phyloP scores from a whole-genome alignment of 2,329 filamentous ascomycete species.

The Nemania diffusa region DNA sequence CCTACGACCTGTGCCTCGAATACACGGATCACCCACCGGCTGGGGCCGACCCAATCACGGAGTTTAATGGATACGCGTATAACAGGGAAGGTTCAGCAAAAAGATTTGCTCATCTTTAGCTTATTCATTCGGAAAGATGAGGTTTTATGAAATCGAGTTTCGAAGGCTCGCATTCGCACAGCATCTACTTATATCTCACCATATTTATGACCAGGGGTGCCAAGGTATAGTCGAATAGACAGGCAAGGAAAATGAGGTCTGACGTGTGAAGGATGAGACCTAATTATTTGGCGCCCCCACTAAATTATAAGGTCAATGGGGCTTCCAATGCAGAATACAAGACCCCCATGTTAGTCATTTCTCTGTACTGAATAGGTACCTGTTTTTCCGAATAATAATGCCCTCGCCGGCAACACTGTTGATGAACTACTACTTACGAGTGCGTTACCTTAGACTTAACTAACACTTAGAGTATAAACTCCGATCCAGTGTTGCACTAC shows the following conservation, averaged over 20 bases:
- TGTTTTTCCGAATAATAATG: too few relatives aligned
- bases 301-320: not conserved
- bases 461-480: not conserved
- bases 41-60: not conserved
- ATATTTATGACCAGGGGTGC: not conserved
- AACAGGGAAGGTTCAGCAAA: not conserved
- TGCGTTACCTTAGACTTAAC: not conserved
- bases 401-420: not conserved
- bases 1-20: too few relatives aligned
- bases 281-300: not conserved
- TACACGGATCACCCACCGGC: not conserved
- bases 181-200: not conserved
- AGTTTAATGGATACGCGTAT: not conserved
- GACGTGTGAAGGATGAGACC: not conserved
- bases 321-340: too few relatives aligned
- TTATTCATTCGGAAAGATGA: not conserved
- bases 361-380: too few relatives aligned
- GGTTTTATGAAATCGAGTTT: not conserved
- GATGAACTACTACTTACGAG: not conserved
- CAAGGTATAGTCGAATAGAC: too few relatives aligned
- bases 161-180: not conserved
- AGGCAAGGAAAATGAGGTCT: not conserved
- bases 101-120: not conserved
- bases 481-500: not conserved
- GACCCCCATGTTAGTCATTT: too few relatives aligned